phyloP scores from a whole-genome alignment of 2,329 filamentous ascomycete species.

The Ilyonectria sp. region DNA sequence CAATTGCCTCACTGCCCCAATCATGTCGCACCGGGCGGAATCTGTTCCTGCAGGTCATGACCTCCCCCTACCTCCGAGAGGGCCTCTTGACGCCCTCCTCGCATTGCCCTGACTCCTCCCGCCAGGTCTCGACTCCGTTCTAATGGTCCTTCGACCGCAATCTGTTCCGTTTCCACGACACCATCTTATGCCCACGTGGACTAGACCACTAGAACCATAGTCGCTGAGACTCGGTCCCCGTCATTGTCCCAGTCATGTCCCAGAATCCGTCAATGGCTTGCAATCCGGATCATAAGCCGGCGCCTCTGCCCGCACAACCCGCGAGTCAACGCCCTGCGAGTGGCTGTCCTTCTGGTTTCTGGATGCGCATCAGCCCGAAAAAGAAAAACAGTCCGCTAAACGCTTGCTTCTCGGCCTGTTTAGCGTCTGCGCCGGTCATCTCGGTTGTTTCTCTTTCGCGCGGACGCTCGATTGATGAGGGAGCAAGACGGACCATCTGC shows the following conservation, averaged over 20 bases:
- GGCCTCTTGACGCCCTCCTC: conserved; percentile 11
- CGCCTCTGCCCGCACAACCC: conserved; percentile 12
- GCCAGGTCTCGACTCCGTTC: conserved; percentile 33
- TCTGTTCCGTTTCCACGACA: conserved; percentile 31
- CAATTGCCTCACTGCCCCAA: conserved; percentile 12
- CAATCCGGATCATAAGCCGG: conserved; percentile 16
- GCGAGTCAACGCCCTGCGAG: conserved; percentile 21
- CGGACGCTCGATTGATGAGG: conserved; percentile 3
- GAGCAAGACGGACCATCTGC: conserved; percentile 9
- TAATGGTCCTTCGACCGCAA: conserved; percentile 14
- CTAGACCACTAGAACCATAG: conserved; percentile 33
- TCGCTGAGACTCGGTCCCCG: conserved; percentile 38
- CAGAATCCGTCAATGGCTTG: conserved; percentile 23
- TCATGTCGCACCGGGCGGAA: conserved; percentile 13
- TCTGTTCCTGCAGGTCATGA: conserved; percentile 23
- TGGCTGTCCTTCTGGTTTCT: conserved; percentile 8
- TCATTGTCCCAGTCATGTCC: conserved; percentile 31
- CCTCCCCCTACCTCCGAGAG: conserved; percentile 14
- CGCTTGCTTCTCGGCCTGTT: conserved; percentile 10
- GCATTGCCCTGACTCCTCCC: conserved; percentile 11
- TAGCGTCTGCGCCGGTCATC: conserved; percentile 26
- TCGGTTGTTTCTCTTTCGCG: conserved; percentile 24
- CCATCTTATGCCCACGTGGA: conserved; percentile 41
- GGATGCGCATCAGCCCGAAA: conserved; percentile 13
- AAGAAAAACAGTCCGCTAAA: conserved; percentile 8